Percentiles rank a stretch among this genome's conserved stretches.
These are phyloP conservation scores for Mimosa pudica DNA, from an alignment of 306 rosid genomes.

Conservation along the genomic window DNA sequence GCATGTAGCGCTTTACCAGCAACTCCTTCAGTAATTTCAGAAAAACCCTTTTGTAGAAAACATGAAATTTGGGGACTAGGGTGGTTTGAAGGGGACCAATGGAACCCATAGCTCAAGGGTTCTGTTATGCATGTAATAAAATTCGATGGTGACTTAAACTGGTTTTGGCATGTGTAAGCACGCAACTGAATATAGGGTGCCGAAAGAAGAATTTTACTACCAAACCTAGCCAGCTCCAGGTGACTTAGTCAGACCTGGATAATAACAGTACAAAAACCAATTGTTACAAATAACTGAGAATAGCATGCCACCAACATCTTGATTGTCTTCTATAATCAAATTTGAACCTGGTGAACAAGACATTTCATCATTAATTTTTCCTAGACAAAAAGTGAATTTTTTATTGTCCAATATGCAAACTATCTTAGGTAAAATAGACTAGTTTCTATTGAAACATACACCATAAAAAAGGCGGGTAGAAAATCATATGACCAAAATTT, in stretches of 20 bases:
- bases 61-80: constrained; percentile 63
- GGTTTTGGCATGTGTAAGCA: constrained; percentile 27
- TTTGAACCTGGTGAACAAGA: neutral
- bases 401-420: neutral
- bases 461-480: neutral
- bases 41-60: constrained; percentile 74
- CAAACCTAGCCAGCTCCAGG: constrained; percentile 51
- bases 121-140: constrained; percentile 47
- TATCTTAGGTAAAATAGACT: neutral
- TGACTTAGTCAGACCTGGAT: constrained; percentile 19
- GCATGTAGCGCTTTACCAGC: constrained; percentile 74
- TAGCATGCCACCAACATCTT: neutral
- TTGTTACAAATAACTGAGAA: neutral
- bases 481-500: neutral
- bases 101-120: constrained; percentile 33
- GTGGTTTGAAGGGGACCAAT: constrained; percentile 49
- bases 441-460: neutral
- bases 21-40: constrained; percentile 56
- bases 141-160: constrained; percentile 30
- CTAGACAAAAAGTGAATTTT: neutral
- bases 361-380: neutral
- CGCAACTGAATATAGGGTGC: constrained; percentile 19
- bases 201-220: constrained; percentile 41
- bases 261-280: neutral
- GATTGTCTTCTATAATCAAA: neutral